Evolutionary conservation across 78 protist species (phyloP).

Genomic region (Creolimax fragrantissima): DNA sequence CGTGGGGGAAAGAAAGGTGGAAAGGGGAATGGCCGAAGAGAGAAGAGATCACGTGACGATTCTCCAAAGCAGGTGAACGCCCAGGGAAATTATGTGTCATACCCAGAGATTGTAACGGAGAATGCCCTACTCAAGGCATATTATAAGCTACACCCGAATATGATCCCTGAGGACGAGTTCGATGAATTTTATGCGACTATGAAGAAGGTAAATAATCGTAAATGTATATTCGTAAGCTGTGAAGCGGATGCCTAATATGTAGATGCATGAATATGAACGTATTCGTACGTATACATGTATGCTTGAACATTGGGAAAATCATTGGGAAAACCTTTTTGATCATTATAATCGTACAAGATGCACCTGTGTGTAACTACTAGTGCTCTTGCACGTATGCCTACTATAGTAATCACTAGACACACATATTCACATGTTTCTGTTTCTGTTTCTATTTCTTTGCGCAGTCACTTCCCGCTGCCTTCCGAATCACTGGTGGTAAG

Average conservation of each 20-base stretch:
- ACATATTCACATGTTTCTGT: no score
- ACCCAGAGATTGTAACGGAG: neutral
- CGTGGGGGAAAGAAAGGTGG: neutral
- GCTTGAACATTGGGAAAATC: no score
- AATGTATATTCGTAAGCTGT: no score
- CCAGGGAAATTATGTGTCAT: neutral
- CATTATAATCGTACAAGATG: no score
- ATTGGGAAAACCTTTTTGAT: no score
- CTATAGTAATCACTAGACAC: no score
- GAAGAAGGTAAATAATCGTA: neutral
- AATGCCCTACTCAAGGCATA: neutral
- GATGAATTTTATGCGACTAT: neutral
- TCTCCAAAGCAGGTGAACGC: neutral
- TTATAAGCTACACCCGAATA: neutral
- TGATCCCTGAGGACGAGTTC: neutral
- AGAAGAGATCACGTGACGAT: neutral
- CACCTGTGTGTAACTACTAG: no score
- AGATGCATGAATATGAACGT: neutral
- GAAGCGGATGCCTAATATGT: no score
- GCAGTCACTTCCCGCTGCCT: neutral
- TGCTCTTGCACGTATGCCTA: no score
- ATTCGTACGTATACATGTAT: neutral
- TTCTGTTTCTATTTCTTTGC: no score
- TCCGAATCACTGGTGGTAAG: conserved; percentile 15
- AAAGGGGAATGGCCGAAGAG: neutral